These are phyloP conservation scores for Nitzschia sp. DNA, from an alignment of 108 stramenopile species.

Conservation along the genomic window DNA sequence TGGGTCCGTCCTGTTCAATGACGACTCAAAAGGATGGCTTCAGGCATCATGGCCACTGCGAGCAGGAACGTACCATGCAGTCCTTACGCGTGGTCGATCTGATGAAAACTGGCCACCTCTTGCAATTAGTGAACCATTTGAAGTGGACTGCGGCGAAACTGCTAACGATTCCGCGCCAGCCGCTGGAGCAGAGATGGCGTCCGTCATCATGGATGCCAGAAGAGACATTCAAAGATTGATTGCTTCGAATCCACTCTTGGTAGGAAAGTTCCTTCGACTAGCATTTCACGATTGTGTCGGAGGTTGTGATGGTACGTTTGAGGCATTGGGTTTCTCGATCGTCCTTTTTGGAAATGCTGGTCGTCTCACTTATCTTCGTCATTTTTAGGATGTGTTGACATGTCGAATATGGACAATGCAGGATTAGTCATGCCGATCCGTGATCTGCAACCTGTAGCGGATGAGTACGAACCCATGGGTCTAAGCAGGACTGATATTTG, in stretches of 20 bases:
- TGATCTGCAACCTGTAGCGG: slow-evolving; percentile 36
- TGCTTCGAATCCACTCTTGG: background rate
- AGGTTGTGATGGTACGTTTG: slow-evolving; percentile 33
- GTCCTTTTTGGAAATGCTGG: background rate
- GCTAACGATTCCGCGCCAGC: background rate
- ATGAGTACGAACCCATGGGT: slow-evolving; percentile 14
- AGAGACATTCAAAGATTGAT: slow-evolving; percentile 11
- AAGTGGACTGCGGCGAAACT: background rate
- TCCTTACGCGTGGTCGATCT: background rate
- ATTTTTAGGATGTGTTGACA: slow-evolving; percentile 52
- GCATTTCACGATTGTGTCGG: slow-evolving; percentile 63
- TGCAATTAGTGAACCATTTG: background rate
- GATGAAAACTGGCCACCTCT: background rate
- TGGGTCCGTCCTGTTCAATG: background rate
- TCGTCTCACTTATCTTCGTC: background rate
- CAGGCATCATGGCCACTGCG: background rate
- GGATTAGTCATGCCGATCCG: slow-evolving; percentile 44
- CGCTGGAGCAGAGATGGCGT: background rate
- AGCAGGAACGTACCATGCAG: background rate
- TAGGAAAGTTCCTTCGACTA: slow-evolving; percentile 44
- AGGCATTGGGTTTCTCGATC: background rate
- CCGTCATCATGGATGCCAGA: slow-evolving; percentile 8
- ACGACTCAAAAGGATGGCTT: background rate
- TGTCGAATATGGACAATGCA: slow-evolving; percentile 38
- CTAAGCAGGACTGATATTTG: slow-evolving; percentile 57